Conservation (phyloP, 495 filamentous ascomycete genomes). For the Aspergillus ellipticus region DNA sequence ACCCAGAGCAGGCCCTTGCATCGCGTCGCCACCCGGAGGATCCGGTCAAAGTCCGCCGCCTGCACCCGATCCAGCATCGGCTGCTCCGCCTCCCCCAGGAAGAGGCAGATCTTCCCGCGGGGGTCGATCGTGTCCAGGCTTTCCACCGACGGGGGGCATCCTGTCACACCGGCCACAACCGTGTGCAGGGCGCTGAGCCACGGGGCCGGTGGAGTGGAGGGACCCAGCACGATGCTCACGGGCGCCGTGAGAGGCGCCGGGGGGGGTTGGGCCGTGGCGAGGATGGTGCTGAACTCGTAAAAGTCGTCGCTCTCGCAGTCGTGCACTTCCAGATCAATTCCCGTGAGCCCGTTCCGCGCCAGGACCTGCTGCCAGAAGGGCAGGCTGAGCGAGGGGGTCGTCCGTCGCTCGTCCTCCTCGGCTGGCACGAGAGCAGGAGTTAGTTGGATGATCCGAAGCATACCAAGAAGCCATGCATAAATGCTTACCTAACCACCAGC, state of each 20-base stretch:
- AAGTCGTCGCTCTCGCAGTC: background rate
- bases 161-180: too few species aligned
- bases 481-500: background rate
- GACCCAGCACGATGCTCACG: background rate
- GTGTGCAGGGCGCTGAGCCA: too few species aligned
- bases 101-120: background rate
- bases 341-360: too few species aligned
- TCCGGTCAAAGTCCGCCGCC: background rate
- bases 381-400: too few species aligned
- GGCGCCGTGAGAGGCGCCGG: too few species aligned
- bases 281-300: background rate
- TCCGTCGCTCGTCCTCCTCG: too few species aligned
- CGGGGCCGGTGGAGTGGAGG: too few species aligned
- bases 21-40: background rate
- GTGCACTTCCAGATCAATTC: background rate
- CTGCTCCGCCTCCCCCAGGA: background rate
- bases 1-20: constrained; percentile 21
- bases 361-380: too few species aligned
- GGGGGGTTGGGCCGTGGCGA: background rate
- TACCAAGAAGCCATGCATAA: background rate
- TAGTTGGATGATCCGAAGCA: background rate
- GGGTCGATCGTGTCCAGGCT: too few species aligned
- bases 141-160: too few species aligned
- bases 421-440: too few species aligned
- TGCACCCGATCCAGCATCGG: background rate